phyloP scores from a whole-genome alignment of 495 filamentous ascomycete species.

The Trichocladium antarcticum region DNA sequence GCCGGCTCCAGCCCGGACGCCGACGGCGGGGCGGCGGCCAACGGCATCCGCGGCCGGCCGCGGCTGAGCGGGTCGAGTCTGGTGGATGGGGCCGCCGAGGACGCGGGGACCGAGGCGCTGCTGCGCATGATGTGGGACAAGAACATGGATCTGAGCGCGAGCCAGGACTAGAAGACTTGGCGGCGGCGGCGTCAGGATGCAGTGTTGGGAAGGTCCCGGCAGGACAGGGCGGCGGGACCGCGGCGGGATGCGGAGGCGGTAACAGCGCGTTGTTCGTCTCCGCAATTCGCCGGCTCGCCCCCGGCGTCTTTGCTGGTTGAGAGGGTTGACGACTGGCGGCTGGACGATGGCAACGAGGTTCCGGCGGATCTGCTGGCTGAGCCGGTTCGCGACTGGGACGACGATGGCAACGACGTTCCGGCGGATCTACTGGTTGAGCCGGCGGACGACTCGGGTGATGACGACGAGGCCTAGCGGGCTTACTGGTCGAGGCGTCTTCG shows the following conservation, averaged over 20 bases:
- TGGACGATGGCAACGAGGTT: neutral
- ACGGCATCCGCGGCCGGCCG: neutral
- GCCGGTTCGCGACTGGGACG: too few relatives aligned
- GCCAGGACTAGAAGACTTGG: slow-evolving; percentile 34
- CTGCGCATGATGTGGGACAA: slow-evolving; percentile 46
- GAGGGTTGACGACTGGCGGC: neutral
- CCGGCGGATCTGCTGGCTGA: neutral
- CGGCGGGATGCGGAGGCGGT: neutral
- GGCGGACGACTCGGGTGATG: too few relatives aligned
- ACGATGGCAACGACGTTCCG: too few relatives aligned
- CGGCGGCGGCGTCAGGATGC: neutral
- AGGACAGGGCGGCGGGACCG: neutral
- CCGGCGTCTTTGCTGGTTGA: neutral
- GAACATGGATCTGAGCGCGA: slow-evolving; percentile 39
- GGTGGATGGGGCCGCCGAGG: slow-evolving; percentile 32
- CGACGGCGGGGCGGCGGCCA: slow-evolving; percentile 18
- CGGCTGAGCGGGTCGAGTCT: slow-evolving; percentile 35
- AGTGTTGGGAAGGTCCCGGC: neutral
- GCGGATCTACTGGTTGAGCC: too few relatives aligned
- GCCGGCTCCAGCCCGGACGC: slow-evolving; percentile 32
- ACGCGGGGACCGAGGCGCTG: slow-evolving; percentile 36
- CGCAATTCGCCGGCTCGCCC: too few relatives aligned
- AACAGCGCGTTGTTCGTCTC: too few relatives aligned
- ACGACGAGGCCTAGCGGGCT: too few relatives aligned
- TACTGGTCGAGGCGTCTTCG: too few relatives aligned